Base-by-base conservation (phyloP, 257 asterid genomes). In the Solanum chilense region DNA sequence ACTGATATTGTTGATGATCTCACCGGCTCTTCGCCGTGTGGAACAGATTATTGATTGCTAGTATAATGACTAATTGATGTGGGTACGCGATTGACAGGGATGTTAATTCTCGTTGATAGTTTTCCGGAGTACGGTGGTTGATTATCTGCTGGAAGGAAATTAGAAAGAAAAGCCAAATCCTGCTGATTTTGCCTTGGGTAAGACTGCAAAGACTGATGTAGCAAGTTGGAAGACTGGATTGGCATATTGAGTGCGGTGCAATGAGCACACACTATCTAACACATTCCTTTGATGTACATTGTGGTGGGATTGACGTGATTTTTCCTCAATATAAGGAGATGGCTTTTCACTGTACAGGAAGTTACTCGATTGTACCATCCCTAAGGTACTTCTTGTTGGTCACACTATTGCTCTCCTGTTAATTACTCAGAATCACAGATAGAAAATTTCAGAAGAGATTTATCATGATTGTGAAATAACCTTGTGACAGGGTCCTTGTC, bases 211-310 rank as follows among this genome's bases (percentile, higher is more conserved):
- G 90, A 92, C 94, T 41, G 95, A 95, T 56, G 98, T 94, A 90
- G 98, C 98, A 25, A 88, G 86, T 39, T 93, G 98, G 98, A 87
- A 94, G 98, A 76, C 96, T 98, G 23, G 98, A 98, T 49, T 96
- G 98, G 98, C 98, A 96, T 90, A 96, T 95, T 25, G 97, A 94
- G 62, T 95, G 98, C 93, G 94, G 96, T 88, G 95, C 98, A 27
- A 95, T 95, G 98, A 96, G 98, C 86, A 93, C 98, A 90, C 92
- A 91, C 16, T 96, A 96, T 86, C 87, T 96, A 91, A 92, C 97
- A 4, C 95, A 90, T 70, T 15, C 90, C 31, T 96, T 95, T 86
- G 99, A 93, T 87, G 92, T 94, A 89, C 98, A 95, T 89, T 98
- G 99, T 45, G 97, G 98, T 82, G 98, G 98, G 76, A 94, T 96